Evolutionary conservation across 768 basidiomycete species (phyloP).

Genomic region (Hypholoma sublateritium): DNA sequence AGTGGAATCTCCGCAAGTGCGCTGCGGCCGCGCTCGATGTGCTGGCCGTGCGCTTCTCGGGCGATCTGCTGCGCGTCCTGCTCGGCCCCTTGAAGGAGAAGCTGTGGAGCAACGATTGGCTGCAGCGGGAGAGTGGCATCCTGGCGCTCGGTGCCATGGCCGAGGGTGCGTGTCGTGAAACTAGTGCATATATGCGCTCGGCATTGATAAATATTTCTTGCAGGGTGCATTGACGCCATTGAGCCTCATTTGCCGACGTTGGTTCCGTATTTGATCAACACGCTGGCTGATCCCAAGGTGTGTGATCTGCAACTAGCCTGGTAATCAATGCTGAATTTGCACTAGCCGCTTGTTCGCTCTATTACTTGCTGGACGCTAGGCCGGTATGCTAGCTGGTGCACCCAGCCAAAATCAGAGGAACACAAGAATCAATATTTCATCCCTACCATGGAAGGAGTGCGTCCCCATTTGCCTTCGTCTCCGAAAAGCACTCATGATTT

Average conservation of each 20-base stretch:
- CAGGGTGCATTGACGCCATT: constrained; percentile 95
- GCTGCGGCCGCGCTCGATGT: constrained; percentile 97
- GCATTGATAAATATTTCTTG: background rate
- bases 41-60: constrained; percentile 88
- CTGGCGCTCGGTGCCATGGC: constrained; percentile 97
- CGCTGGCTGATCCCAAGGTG: constrained; percentile 90
- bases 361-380: constrained; percentile 99
- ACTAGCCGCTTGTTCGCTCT: constrained; percentile 91
- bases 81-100: constrained; percentile 90
- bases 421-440: constrained; percentile 92
- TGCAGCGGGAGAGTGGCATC: constrained; percentile 93
- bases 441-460: constrained; percentile 96
- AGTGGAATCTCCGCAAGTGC: constrained; percentile 99
- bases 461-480: constrained; percentile 11
- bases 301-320: constrained; percentile 14
- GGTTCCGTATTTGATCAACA: constrained; percentile 89
- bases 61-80: constrained; percentile 86
- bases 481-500: background rate
- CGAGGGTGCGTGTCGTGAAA: constrained; percentile 63
- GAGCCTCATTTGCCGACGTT: constrained; percentile 94
- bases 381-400: constrained; percentile 97
- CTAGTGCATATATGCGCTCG: constrained; percentile 3
- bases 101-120: constrained; percentile 91
- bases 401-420: constrained; percentile 79
- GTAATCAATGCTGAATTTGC: constrained; percentile 9